Evolutionary conservation across 139 green algal species (phyloP), one percentile per base, ranked within the genome.

Genomic region (Ettlia oleoabundans): DNA sequence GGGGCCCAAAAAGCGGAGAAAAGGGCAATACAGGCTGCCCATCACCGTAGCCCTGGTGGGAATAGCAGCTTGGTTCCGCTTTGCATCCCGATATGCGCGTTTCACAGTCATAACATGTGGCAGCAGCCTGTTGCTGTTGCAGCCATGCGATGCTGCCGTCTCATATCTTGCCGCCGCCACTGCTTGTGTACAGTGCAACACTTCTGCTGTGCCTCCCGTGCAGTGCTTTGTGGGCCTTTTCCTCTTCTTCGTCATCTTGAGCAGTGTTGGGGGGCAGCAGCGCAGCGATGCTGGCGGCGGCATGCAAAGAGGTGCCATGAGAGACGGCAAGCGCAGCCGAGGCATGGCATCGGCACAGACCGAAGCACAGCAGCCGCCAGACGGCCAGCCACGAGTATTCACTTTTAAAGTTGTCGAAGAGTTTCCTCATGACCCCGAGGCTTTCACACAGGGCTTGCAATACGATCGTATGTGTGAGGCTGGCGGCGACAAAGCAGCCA

Each of bases 361-460:
- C 18, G 24, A 3, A 37, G 37, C 22, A 22, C 21, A 1, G 40
- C 62, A 4, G 37, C 35, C n/a, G 35, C 76, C 42, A 33, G 58
- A 70, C 4, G 69, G 62, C 7, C 37, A 53, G 41, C 85, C 85
- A 0, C 33, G 47, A 0, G 24, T 94, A 24, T 89, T 85, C 58
- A 82, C 65, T 0, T 96, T 92, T 65, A 37, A 84, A 5, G 82
- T 96, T 0, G 81, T 95, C 10, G 76, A 84, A 1, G 88, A 94
- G 73, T 90, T 92, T 30, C 86, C 89, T 0, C 95, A 98, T 58
- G 94, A 98, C 82, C 80, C 84, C 15, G 43, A 65, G 1, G 93
- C 94, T 3, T 98, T 98, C 85, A 97, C 94, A 6, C 95, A 98
- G 80, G 94, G 93, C 13, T 78, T 97, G 43, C 84, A 94, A 73